A percentile compares a stretch with the other conserved stretches of the same genome.
Conservation (phyloP, 441 rosid genomes). For the Bruguiera hainesii region DNA sequence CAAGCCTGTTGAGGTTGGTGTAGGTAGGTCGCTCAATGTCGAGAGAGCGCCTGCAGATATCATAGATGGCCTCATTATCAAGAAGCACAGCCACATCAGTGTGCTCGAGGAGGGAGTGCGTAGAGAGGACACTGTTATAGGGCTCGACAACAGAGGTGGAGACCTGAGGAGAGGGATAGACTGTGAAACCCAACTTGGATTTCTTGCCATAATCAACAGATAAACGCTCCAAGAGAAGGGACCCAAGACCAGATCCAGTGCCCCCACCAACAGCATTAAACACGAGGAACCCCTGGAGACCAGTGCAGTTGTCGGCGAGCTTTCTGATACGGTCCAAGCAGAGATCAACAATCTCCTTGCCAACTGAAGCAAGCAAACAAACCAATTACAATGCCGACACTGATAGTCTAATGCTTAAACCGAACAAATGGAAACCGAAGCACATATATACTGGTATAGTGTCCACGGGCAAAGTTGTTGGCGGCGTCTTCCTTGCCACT, state of each 20-base stretch:
- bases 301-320: conserved; percentile 14
- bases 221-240: background rate
- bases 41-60: conserved; percentile 3
- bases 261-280: conserved; percentile 85
- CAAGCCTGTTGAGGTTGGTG: conserved; percentile 5
- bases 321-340: conserved; percentile 4
- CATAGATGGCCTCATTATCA: conserved; percentile 4
- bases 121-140: conserved; percentile 61
- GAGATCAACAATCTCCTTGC: conserved; percentile 4
- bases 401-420: background rate
- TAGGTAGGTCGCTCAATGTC: conserved; percentile 5
- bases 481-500: conserved; percentile 29
- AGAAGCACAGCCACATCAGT: conserved; percentile 5
- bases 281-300: conserved; percentile 27
- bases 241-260: conserved; percentile 61
- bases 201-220: conserved; percentile 29
- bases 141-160: conserved; percentile 16
- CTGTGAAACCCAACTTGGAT: conserved; percentile 39
- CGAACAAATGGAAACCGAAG: background rate
- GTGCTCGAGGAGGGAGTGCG: conserved; percentile 5
- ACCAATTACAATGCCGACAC: background rate
- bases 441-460: conserved; percentile 20
- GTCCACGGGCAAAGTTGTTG: conserved; percentile 33
- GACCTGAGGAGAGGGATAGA: conserved; percentile 5
- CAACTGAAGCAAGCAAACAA: background rate